Conservation (phyloP, 2,329 filamentous ascomycete genomes). For the Monilinia vaccinii-corymbosi region DNA sequence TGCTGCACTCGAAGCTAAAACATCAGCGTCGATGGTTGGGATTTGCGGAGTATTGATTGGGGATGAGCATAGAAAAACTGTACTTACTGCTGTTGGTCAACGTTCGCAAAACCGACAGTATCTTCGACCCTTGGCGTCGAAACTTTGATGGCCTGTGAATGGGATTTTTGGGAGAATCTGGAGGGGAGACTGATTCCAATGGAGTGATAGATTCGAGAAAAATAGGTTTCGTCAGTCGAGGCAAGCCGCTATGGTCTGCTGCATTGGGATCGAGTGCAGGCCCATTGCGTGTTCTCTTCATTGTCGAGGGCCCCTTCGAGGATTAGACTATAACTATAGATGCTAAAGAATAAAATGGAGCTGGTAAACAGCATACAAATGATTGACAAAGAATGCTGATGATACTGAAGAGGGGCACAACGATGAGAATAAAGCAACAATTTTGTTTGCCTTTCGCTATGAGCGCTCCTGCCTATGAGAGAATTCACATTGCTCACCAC, state of each 20-base stretch:
- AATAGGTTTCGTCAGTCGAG: not conserved
- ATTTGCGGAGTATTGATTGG: not conserved
- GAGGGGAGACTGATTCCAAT: constrained; percentile 17
- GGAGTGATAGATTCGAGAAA: not conserved
- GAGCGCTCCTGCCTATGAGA: not conserved
- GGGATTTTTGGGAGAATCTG: constrained; percentile 18
- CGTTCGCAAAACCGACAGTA: constrained; percentile 36
- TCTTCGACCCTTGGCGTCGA: constrained; percentile 33
- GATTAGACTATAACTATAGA: not conserved
- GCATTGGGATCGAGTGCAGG: constrained; percentile 5
- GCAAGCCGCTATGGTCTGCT: not conserved
- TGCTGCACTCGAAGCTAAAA: not conserved
- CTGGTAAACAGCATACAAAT: constrained; percentile 1
- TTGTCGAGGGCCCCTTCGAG: constrained; percentile 1
- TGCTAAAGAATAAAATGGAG: constrained; percentile 6
- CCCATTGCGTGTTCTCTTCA: constrained; percentile 21
- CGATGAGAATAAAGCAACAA: not conserved
- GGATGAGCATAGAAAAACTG: not conserved
- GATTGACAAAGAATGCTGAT: constrained; percentile 1
- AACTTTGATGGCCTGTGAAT: constrained; percentile 30
- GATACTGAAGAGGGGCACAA: not conserved
- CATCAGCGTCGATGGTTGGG: not conserved
- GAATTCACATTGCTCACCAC: not conserved
- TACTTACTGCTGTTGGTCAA: constrained; percentile 33
- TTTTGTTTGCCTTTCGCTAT: not conserved